Evolutionary conservation across 2,329 filamentous ascomycete species (phyloP), one percentile per base, ranked within the genome.

Genomic region (Emmonsiellopsis sp.): DNA sequence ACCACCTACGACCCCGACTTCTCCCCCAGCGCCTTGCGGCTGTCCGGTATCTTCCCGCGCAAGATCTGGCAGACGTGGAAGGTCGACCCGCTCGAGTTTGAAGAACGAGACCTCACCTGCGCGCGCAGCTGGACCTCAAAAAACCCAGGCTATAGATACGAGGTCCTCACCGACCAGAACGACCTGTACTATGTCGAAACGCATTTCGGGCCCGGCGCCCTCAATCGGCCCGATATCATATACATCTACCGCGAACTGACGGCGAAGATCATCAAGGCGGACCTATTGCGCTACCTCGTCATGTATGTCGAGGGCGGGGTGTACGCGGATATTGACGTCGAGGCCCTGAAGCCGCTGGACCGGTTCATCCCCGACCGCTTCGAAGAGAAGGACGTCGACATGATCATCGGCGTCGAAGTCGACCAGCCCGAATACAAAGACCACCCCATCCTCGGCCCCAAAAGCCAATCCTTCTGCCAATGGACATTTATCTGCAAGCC

Each of bases 11-110:
- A 59, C 50, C 53, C 31, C 10, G 42, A 51, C 2, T 41, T 43
- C 13, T 16, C 50, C 16, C 49, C 54, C 34, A 15, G 44, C 34
- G 42, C 63, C 67, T 46, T 31, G 51, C 32, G 54, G 59, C 55
- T 43, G 56, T 57, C 55, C n/a, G 58, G 55, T 50, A 64, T 52
- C 60, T 88, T 83, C 61, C 85, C 78, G 5, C 76, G 76, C 53
- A 89, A 88, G 68, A 85, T 89, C 59, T 89, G 85, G 85, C 85
- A 89, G 67, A 85, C 82, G 0, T 89, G 85, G 85, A 89, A 87
- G 66, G 79, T 84, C 31, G 79, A 84, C 57, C 82, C 85, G 2
- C 72, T 87, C 35, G 73, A 75, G 2, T 87, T 87, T 62, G 84
- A 86, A 57, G 76, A 82, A 61, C 76, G 80, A 51, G 83, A 88